A percentile compares a stretch with the other conserved stretches of the same genome.
Conservation (phyloP, 176 grass and related monocot genomes). For the Poa pratensis region DNA sequence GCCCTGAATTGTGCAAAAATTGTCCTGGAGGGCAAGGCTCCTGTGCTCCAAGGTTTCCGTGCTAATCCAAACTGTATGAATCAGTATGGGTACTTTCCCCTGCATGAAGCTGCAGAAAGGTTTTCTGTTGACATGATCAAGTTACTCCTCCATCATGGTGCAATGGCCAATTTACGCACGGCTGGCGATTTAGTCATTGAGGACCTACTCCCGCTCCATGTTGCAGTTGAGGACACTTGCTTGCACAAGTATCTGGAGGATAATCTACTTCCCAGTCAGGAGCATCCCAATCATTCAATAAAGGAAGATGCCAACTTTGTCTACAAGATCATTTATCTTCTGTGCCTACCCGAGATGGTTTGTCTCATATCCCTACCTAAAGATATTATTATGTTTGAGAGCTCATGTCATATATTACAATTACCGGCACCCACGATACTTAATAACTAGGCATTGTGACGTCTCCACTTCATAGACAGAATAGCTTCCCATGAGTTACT, state of each 20-base stretch:
- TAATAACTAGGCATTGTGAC: no score
- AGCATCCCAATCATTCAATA: not conserved
- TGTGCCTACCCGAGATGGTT: constrained; percentile 40
- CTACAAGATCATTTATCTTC: constrained; percentile 27
- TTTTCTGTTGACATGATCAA: constrained; percentile 44
- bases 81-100: not conserved
- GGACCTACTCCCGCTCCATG: constrained; percentile 40
- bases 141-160: constrained; percentile 22
- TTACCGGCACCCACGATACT: no score
- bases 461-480: no score
- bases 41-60: not conserved
- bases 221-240: constrained; percentile 36
- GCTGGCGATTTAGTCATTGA: not conserved
- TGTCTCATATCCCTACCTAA: not conserved
- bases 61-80: constrained; percentile 39
- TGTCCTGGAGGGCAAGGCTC: constrained; percentile 6
- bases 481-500: no score
- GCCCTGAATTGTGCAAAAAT: not conserved
- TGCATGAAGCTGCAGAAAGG: constrained; percentile 32
- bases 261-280: not conserved
- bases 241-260: constrained; percentile 39
- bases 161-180: constrained; percentile 9
- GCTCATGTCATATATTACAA: not conserved
- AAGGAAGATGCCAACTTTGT: constrained; percentile 12
- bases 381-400: not conserved